These are phyloP conservation scores for Fulvia fulva DNA, from an alignment of 2,329 filamentous ascomycete species.

Conservation along the genomic window DNA sequence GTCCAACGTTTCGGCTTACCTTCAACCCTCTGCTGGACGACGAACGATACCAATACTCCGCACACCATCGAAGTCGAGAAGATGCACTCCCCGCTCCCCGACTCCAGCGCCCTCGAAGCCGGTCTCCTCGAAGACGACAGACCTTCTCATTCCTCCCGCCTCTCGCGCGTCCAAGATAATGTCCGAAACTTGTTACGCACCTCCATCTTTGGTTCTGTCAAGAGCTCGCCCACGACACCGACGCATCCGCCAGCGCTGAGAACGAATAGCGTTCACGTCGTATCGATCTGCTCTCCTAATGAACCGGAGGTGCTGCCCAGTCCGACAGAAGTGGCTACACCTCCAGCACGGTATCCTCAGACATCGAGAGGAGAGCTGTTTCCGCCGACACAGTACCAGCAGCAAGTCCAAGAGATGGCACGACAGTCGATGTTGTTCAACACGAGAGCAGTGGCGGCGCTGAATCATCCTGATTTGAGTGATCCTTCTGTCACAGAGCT, in stretches of 20 bases:
- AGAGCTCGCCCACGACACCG: constrained; percentile 20
- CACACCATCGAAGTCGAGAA: neutral
- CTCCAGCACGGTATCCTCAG: neutral
- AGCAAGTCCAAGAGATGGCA: constrained; percentile 20
- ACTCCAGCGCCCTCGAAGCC: constrained; percentile 31
- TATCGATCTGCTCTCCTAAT: constrained; percentile 2
- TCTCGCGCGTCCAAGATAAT: constrained; percentile 32
- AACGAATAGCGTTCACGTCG: constrained; percentile 3
- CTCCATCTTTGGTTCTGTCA: constrained; percentile 26
- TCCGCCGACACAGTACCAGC: constrained; percentile 20
- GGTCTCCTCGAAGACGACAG: constrained; percentile 32
- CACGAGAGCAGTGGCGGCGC: constrained; percentile 25
- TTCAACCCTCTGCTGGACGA: constrained; percentile 1
- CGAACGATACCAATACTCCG: neutral
- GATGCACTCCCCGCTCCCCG: constrained; percentile 26
- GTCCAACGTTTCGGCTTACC: constrained; percentile 8
- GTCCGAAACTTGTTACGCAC: constrained; percentile 31
- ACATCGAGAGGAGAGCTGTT: neutral
- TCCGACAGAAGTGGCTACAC: constrained; percentile 9
- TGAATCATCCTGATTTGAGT: constrained; percentile 31
- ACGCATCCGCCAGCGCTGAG: constrained; percentile 8
- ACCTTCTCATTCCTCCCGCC: constrained; percentile 22
- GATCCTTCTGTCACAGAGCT: constrained; percentile 26
- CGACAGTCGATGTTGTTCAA: constrained; percentile 28
- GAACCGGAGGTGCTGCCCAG: constrained; percentile 19